Conservation (phyloP, 176 grass and related monocot species). For the Aegilops umbellulata region DNA sequence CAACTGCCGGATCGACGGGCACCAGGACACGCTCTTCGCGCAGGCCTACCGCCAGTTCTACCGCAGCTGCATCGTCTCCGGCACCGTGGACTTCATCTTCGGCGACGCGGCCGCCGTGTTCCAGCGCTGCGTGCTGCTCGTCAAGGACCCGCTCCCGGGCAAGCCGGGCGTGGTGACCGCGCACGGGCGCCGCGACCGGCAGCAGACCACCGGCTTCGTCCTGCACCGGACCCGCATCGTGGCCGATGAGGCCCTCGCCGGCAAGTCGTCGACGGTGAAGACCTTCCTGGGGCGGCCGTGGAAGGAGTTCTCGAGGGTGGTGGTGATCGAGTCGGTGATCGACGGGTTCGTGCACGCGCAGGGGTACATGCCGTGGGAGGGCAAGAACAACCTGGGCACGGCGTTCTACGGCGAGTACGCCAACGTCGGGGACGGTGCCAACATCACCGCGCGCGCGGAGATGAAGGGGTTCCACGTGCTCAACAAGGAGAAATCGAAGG, state of each 20-base stretch:
- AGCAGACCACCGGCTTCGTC: constrained; percentile 84
- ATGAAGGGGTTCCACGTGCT: constrained; percentile 61
- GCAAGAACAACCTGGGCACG: constrained; percentile 38
- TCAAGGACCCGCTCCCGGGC: constrained; percentile 46
- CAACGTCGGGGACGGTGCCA: constrained; percentile 55
- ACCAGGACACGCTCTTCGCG: constrained; percentile 88
- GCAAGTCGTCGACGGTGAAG: not conserved
- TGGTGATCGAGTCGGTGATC: constrained; percentile 74
- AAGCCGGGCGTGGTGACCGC: constrained; percentile 72
- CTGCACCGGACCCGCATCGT: constrained; percentile 61
- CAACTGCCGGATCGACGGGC: constrained; percentile 78
- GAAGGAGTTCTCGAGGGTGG: constrained; percentile 66
- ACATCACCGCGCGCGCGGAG: constrained; percentile 32
- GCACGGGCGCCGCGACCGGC: constrained; percentile 59
- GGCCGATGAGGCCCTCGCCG: constrained; percentile 40
- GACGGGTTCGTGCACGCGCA: constrained; percentile 53
- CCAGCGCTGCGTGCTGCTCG: constrained; percentile 72
- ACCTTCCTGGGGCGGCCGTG: constrained; percentile 72
- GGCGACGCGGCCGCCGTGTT: constrained; percentile 81
- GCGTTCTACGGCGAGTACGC: constrained; percentile 69
- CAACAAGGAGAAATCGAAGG: constrained; percentile 35
- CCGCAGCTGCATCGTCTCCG: constrained; percentile 78
- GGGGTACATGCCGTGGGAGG: constrained; percentile 76
- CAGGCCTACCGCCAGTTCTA: constrained; percentile 90
- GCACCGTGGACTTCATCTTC: constrained; percentile 89